These are phyloP conservation scores for Dendrocalamus sinicus DNA, from an alignment of 176 grass and related monocot species.

Conservation along the genomic window DNA sequence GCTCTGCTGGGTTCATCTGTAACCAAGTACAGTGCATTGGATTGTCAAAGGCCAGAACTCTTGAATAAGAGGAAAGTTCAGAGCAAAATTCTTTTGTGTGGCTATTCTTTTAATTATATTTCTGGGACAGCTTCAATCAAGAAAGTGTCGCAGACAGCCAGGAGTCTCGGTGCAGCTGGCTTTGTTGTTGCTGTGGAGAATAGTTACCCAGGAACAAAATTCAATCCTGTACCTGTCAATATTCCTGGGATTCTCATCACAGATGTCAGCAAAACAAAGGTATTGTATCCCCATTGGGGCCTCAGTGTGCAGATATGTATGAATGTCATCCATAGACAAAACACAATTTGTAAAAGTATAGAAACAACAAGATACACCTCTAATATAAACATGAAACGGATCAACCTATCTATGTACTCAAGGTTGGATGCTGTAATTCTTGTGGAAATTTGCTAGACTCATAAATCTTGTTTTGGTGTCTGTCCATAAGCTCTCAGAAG, in stretches of 20 bases:
- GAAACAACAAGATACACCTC: not conserved
- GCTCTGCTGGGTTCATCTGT: conserved; percentile 75
- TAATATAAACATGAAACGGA: conserved; percentile 21
- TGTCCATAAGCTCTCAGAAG: not conserved
- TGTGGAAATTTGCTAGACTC: not conserved
- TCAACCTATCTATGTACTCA: not conserved
- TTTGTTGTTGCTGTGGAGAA: conserved; percentile 94
- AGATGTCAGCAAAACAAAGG: conserved; percentile 84
- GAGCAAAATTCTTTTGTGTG: conserved; percentile 92
- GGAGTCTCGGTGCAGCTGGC: conserved; percentile 81
- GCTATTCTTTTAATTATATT: conserved; percentile 84
- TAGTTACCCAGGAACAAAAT: conserved; percentile 92
- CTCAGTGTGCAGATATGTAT: conserved; percentile 22
- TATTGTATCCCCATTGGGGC: conserved; percentile 31
- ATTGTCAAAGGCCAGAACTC: conserved; percentile 92
- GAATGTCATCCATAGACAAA: not conserved
- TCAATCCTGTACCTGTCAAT: conserved; percentile 93
- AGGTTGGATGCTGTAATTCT: not conserved
- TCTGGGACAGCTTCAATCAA: conserved; percentile 97
- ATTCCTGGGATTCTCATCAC: conserved; percentile 93
- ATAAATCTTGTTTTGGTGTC: not conserved
- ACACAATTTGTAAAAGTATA: not conserved
- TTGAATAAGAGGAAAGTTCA: conserved; percentile 85
- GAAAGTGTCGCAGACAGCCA: conserved; percentile 87
- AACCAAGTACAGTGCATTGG: conserved; percentile 84